These are phyloP conservation scores for Rhizopogon rudus DNA, from an alignment of 768 basidiomycete genomes.

Conservation along the genomic window DNA sequence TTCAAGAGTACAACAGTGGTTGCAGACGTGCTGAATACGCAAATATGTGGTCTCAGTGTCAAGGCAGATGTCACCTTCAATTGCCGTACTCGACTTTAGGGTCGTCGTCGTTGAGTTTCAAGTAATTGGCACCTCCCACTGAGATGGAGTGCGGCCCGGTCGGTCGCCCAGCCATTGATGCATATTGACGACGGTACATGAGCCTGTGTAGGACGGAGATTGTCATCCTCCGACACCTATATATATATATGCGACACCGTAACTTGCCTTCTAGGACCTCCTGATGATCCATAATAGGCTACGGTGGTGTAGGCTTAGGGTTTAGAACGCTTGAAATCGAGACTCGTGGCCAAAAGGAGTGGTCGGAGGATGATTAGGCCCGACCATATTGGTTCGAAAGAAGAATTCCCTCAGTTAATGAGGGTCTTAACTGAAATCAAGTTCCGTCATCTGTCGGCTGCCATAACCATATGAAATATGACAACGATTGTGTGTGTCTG, in stretches of 20 bases:
- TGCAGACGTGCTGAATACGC: not conserved
- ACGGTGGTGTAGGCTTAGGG: not conserved
- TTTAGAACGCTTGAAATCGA: not conserved
- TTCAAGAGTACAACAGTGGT: not conserved
- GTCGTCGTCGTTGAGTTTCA: not conserved
- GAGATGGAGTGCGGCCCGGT: not conserved
- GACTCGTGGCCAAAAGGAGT: not conserved
- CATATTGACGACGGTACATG: not conserved
- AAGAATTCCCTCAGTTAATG: not conserved
- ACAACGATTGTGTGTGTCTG: not conserved
- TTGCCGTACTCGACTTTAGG: not conserved
- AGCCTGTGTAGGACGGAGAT: not conserved
- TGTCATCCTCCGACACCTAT: not conserved
- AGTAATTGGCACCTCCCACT: no score
- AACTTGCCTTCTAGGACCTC: not conserved
- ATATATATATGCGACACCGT: not conserved
- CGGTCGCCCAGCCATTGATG: not conserved
- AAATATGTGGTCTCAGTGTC: not conserved
- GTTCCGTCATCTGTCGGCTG: not conserved
- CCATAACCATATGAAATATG: not conserved
- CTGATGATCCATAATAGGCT: not conserved
- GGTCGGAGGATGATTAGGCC: conserved; percentile 1
- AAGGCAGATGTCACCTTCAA: not conserved
- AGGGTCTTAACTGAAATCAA: not conserved
- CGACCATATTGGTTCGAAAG: not conserved